Evolutionary conservation across 1,139 yeast species (phyloP), one percentile per base, ranked within the genome.

Genomic region (Candida sanyaensis): DNA sequence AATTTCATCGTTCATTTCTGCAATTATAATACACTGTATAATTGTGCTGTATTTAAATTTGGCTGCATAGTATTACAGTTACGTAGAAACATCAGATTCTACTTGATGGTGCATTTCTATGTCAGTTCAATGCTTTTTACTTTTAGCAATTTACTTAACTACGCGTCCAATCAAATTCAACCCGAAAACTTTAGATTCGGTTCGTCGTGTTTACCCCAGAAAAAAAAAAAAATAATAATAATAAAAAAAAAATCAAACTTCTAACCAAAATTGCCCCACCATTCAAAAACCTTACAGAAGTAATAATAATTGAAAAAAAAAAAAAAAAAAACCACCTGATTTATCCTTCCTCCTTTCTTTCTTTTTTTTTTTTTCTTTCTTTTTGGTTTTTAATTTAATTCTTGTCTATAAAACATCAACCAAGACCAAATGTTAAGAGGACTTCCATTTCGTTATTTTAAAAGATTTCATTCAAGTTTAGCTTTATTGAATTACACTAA

Each of bases 211-310:
- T n/a, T 13, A 28, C 31, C 41, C 30, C 41, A 27, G 41, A 28
- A 38, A 38, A 12, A 28, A 11, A 26, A 17, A n/a, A n/a, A n/a
- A n/a, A n/a, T n/a, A n/a, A 12, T n/a, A n/a, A n/a, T n/a, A n/a
- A n/a, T n/a, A 29, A 75, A 76, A 68, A 76, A 69, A 17, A 17
- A 17, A 17, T 17, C 21, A 17, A 17, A 17, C 21, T 17, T 17
- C 21, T 17, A 17, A 71, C 71, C 77, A 77, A 72, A 72, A 77
- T 69, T 77, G 76, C 76, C 77, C 78, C 78, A 70, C 77, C 77
- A 77, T 66, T 71, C 77, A 72, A 23, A 34, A 34, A 34, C 21
- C 3, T 17, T 17, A 17, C 21, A 3, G 21, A 17, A 17, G 21
- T 17, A 17, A 17, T 17, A 17, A 17, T 17, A 17, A 17, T 17